These are phyloP conservation scores for Oldenlandia corymbosa DNA, from an alignment of 257 asterid species.

Conservation along the genomic window DNA sequence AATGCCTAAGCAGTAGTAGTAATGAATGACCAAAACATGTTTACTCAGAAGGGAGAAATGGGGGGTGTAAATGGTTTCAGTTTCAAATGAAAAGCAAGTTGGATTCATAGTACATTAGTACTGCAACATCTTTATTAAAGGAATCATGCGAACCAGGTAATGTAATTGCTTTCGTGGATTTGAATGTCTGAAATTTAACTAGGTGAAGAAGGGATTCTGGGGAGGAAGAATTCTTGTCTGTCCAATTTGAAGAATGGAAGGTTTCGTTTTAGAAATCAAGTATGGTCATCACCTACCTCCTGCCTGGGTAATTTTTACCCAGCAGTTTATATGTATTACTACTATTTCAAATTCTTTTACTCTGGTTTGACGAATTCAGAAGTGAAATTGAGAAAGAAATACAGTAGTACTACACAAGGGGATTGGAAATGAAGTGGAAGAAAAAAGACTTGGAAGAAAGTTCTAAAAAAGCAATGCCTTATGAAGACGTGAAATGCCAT, in stretches of 20 bases:
- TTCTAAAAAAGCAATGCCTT: background rate
- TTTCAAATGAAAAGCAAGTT: background rate
- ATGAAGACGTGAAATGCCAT: slow-evolving; percentile 6
- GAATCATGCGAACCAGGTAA: too few relatives aligned
- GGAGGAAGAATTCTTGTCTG: too few relatives aligned
- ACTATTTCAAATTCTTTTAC: background rate
- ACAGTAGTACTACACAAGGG: too few relatives aligned
- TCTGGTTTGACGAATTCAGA: background rate
- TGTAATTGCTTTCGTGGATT: too few relatives aligned
- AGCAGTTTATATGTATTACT: background rate
- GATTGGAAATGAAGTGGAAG: too few relatives aligned
- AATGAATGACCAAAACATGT: background rate
- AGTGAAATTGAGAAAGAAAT: background rate
- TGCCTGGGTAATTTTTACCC: background rate
- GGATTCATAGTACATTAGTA: background rate
- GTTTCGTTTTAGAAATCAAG: too few relatives aligned
- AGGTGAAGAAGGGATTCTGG: too few relatives aligned
- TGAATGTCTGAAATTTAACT: background rate
- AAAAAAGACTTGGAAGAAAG: too few relatives aligned
- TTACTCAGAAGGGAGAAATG: background rate
- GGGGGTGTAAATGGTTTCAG: background rate
- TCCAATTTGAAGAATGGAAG: too few relatives aligned
- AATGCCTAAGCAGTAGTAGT: background rate
- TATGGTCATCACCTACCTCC: background rate
- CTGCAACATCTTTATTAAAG: background rate